Evolutionary conservation across 2,329 filamentous ascomycete genomes (phyloP).

Genomic region (Xylariaceae sp.): DNA sequence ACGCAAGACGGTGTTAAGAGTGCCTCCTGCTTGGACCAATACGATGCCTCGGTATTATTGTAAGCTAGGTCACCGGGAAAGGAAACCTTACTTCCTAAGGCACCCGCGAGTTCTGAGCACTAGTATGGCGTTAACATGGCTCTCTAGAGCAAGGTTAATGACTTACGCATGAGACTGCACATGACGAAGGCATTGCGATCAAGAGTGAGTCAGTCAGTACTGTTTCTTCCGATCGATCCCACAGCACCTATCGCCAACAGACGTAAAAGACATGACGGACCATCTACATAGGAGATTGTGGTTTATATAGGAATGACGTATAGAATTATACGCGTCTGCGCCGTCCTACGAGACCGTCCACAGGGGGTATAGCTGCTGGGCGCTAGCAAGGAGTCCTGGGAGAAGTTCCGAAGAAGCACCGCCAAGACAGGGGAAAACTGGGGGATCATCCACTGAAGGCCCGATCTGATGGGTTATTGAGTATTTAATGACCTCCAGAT

Average conservation of each 20-base stretch:
- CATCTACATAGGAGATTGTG: neutral
- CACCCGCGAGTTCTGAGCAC: neutral
- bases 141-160: neutral
- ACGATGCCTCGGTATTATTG: slow-evolving; percentile 12
- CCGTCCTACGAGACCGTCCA: neutral
- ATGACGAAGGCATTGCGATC: neutral
- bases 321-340: neutral
- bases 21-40: slow-evolving; percentile 21
- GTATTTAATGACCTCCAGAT: too few relatives aligned
- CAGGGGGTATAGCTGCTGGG: too few relatives aligned
- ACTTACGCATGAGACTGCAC: slow-evolving; percentile 1
- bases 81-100: slow-evolving; percentile 6
- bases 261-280: neutral
- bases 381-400: neutral
- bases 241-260: neutral
- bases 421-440: neutral
- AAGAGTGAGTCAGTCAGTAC: too few relatives aligned
- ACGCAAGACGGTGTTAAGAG: slow-evolving; percentile 14
- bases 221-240: too few relatives aligned
- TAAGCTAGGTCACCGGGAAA: slow-evolving; percentile 7
- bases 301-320: neutral
- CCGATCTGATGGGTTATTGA: too few relatives aligned
- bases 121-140: neutral
- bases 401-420: neutral
- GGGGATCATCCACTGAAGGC: too few relatives aligned